Base-by-base conservation (phyloP, 2,329 filamentous ascomycete species). In the Neonectria magnoliae region DNA sequence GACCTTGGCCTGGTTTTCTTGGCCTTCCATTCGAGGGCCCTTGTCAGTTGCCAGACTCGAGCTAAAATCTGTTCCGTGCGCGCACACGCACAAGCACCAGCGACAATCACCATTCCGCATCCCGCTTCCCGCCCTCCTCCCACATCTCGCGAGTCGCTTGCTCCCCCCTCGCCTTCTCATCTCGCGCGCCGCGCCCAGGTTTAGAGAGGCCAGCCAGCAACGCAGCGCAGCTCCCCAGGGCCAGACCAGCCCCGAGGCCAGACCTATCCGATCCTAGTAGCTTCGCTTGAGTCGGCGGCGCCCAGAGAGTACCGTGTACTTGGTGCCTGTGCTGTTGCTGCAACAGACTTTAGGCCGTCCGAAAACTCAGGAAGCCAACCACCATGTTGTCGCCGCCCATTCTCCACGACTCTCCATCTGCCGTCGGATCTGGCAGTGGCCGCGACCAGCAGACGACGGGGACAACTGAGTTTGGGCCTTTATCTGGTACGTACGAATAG, bases 21-120 rank as follows among this genome's bases (percentile, higher is more conserved):
- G 45, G 33, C 44, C 44, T 47, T 36, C 44, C 44, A 36, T 36
- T 38, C 31, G 31, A 18, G 38, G n/a, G 38, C 38, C 38, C 38
- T 33, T 18, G 50, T 29, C 50, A 18, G 16, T 33, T 8, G n/a
- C 38, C n/a, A 36, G 33, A 36, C 27, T 45, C 18, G 52, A 44
- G 50, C 60, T 63, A 63, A 60, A 59, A 64, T 45, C 55, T 63
- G 54, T 54, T 56, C 61, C 56, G 61, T 63, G 61, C 56, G 56
- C 50, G 50, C 47, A 57, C 55, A 52, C 50, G 50, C 47, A 57
- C 55, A 52, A 45, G n/a, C 22, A 13, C 47, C 55, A 44, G 59
- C 59, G 47, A 51, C 31, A 53, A 52, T 55, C 45, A 57, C 29
- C 48, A 58, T 50, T 36, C 60, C 27, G 33, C 60, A 25, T 63